A percentile compares a stretch with the other conserved stretches of the same genome.
phyloP scores from a whole-genome alignment of 108 stramenopile genomes.

The Fistulifera pelliculosa region DNA sequence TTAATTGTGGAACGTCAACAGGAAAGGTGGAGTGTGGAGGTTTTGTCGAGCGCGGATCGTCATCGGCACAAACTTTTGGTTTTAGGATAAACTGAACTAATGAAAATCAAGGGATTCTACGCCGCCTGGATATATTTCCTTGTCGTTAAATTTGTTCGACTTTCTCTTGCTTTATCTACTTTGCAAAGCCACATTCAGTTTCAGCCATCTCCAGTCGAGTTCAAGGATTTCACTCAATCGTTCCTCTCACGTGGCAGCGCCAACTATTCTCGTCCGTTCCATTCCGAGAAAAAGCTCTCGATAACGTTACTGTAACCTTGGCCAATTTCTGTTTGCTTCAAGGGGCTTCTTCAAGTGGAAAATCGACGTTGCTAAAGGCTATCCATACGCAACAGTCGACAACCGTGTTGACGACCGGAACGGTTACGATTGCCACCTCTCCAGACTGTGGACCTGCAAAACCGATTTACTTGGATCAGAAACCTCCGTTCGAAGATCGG shows the following conservation, averaged over 20 bases:
- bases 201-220: background rate
- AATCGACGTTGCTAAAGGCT: constrained; percentile 24
- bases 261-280: background rate
- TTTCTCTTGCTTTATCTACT: too few relatives aligned
- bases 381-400: constrained; percentile 2
- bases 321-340: constrained; percentile 9
- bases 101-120: too few relatives aligned
- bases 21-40: too few relatives aligned
- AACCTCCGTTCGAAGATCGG: constrained; percentile 7
- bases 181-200: too few relatives aligned
- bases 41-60: too few relatives aligned
- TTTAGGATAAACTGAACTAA: too few relatives aligned
- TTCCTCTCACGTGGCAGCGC: constrained; percentile 2
- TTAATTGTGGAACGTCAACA: too few relatives aligned
- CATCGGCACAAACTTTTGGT: too few relatives aligned
- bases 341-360: constrained; percentile 36
- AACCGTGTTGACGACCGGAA: too few relatives aligned
- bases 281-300: background rate
- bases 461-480: constrained; percentile 24
- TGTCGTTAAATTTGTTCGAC: too few relatives aligned
- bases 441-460: background rate
- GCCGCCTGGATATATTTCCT: too few relatives aligned
- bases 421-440: background rate
- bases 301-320: background rate
- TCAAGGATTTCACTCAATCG: background rate